phyloP scores from a whole-genome alignment of 225 moss, liverwort and hornwort species.

The Physcomitrellopsis africana region DNA sequence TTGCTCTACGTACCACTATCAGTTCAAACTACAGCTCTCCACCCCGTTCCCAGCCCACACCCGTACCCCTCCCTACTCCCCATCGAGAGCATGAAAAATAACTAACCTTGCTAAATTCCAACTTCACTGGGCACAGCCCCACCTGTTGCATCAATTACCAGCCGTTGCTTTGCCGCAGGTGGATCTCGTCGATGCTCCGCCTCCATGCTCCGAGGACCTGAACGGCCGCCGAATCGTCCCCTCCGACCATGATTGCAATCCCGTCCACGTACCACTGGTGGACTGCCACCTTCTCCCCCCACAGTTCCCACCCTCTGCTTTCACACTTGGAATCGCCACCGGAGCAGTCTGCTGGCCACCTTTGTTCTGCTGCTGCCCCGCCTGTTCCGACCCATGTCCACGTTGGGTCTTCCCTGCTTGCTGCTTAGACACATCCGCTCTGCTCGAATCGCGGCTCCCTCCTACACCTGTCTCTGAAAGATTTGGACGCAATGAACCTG shows the following conservation, averaged over 20 bases:
- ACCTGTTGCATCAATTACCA: constrained; percentile 82
- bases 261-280: constrained; percentile 60
- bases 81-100: constrained; percentile 46
- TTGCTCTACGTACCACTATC: background rate
- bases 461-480: constrained; percentile 35
- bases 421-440: constrained; percentile 49
- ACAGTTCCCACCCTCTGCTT: constrained; percentile 61
- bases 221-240: constrained; percentile 73
- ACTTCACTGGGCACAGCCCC: constrained; percentile 87
- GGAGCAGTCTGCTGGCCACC: constrained; percentile 42
- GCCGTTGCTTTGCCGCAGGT: constrained; percentile 73
- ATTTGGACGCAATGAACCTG: constrained; percentile 33
- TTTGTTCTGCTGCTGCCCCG: constrained; percentile 58
- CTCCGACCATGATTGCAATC: constrained; percentile 79
- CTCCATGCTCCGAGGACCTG: constrained; percentile 63
- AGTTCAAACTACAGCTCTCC: background rate
- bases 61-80: constrained; percentile 31
- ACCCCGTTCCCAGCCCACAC: background rate
- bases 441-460: constrained; percentile 25
- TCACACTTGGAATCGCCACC: constrained; percentile 38
- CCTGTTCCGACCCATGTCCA: constrained; percentile 43
- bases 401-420: constrained; percentile 35
- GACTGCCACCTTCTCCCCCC: constrained; percentile 65
- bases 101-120: constrained; percentile 84
- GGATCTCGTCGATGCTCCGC: constrained; percentile 71